Base-by-base conservation (phyloP, 2,329 filamentous ascomycete species). In the Cytospora leucostoma region DNA sequence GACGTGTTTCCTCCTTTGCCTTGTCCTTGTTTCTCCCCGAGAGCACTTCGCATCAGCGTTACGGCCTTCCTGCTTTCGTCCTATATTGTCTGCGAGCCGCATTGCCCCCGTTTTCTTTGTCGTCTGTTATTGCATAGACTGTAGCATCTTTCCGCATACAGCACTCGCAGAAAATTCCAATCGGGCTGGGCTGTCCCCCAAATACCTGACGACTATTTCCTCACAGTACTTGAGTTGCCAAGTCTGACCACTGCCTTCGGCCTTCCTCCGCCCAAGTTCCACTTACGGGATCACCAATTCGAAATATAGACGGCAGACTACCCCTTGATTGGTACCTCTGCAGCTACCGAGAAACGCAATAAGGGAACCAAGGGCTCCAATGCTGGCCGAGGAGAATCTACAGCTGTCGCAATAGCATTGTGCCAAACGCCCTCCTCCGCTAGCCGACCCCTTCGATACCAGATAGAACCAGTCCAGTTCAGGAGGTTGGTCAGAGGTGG, bases 401-500 rank as follows among this genome's bases (percentile, higher is more conserved):
- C 56, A 59, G 44, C 32, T 56, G 59, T 61, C 63, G 47, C 63
- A 58, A 65, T 67, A 63, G 63, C 54, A 67, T 59, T 61, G 60
- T 65, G 59, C 57, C 57, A 61, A 58, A 63, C 53, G 44, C 53
- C 38, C 49, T 51, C 44, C 63, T 57, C 59, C 65, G 50, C 17
- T 55, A 47, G 60, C 56, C 66, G 56, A 55, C 35, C 59, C 65
- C 67, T 67, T 67, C 62, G 64, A 54, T 54, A 35, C 54, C 34
- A 61, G 64, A 57, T 61, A 54, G 58, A 56, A 59, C 57, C 37
- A 19, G n/a, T 37, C 19, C 62, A 57, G 40, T 52, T 47, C 55
- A 27, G 40, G 51, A 61, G 47, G n/a, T 21, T 52, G 49, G 55
- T 60, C 59, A 49, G 53, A 61, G 34, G 40, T 38, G 44, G 59